A percentile compares a stretch with the other conserved stretches of the same genome.
Conservation (phyloP, 2,329 filamentous ascomycete species). For the Verticillium nubilum region DNA sequence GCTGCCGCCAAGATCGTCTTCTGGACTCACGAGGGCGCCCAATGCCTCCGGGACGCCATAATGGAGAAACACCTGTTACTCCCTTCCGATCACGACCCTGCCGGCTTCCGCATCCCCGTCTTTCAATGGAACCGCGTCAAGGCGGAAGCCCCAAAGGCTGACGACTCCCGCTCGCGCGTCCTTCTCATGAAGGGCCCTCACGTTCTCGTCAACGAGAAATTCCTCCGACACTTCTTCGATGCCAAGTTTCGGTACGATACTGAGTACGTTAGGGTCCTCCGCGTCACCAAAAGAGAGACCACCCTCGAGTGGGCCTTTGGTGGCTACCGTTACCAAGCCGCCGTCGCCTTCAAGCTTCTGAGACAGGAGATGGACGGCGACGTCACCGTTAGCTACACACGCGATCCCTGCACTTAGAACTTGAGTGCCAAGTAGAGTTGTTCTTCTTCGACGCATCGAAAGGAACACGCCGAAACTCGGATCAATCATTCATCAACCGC, state of each 20-base stretch:
- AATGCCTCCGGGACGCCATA: background rate
- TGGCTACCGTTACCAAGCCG: background rate
- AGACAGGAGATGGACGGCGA: background rate
- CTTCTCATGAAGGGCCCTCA: background rate
- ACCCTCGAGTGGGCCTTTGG: slow-evolving; percentile 4
- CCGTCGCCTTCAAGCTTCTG: background rate
- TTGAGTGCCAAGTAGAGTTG: too few species aligned
- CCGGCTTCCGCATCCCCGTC: background rate
- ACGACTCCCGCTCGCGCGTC: background rate
- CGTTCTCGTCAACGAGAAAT: background rate
- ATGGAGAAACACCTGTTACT: background rate
- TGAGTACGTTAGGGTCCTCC: background rate
- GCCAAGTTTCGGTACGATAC: background rate
- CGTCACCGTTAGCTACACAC: background rate
- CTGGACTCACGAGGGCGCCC: slow-evolving; percentile 1
- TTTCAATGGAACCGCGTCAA: slow-evolving; percentile 1
- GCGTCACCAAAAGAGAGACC: background rate
- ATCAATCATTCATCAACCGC: too few species aligned
- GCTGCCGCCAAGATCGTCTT: slow-evolving; percentile 4
- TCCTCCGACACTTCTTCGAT: background rate
- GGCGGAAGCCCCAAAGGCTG: background rate
- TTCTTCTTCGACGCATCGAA: too few species aligned
- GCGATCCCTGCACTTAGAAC: background rate
- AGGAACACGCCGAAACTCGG: too few species aligned
- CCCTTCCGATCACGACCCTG: background rate